Conservation (phyloP, 139 green algal species). For the Bryopsis sp. region DNA sequence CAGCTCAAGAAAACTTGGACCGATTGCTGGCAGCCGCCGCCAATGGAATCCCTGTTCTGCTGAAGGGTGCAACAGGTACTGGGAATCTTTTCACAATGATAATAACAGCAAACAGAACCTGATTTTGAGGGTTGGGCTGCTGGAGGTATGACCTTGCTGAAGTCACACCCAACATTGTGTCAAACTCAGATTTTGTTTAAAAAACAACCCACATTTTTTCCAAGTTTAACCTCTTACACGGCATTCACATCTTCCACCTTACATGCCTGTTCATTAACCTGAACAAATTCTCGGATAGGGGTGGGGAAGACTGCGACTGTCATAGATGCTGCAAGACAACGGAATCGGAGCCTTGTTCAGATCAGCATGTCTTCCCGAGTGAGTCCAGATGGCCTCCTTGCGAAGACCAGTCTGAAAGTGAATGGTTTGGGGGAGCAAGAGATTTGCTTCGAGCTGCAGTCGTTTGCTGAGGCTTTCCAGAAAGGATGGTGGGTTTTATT, state of each 20-base stretch:
- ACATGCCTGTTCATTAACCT: not conserved
- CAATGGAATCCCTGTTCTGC: conserved; percentile 19
- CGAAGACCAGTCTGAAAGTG: not conserved
- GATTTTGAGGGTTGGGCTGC: too few relatives aligned
- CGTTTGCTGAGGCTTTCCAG: conserved; percentile 25
- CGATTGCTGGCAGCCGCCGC: not conserved
- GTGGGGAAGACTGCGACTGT: conserved; percentile 31
- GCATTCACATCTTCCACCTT: too few relatives aligned
- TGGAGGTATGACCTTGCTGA: too few relatives aligned
- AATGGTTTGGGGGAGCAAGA: conserved; percentile 5
- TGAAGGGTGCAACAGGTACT: conserved; percentile 26
- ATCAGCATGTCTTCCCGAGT: conserved; percentile 30
- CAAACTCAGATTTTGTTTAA: too few relatives aligned
- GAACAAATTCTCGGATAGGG: not conserved
- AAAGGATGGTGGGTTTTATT: conserved; percentile 81
- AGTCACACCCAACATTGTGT: too few relatives aligned
- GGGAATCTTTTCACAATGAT: too few relatives aligned
- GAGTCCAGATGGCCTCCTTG: not conserved
- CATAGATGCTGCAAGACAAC: conserved; percentile 16
- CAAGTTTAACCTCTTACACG: too few relatives aligned
- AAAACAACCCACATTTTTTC: too few relatives aligned
- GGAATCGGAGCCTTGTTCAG: conserved; percentile 18
- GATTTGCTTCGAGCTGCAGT: conserved; percentile 26
- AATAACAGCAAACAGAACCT: too few relatives aligned
- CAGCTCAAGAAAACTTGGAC: conserved; percentile 1